These are phyloP conservation scores for Euphorbia lathyris DNA, from an alignment of 345 rosid species.

Conservation along the genomic window DNA sequence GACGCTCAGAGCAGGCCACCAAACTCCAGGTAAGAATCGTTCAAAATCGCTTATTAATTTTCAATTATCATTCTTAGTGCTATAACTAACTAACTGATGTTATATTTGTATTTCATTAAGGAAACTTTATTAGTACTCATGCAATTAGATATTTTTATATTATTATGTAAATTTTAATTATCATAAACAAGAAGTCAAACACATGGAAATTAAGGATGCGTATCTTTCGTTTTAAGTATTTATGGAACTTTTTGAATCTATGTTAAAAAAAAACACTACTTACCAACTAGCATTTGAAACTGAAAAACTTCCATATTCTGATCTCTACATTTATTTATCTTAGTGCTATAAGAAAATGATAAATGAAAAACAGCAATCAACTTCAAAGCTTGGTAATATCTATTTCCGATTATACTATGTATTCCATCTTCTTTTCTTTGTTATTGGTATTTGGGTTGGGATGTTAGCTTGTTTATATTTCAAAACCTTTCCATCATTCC, in stretches of 20 bases:
- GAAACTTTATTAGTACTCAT: too few relatives aligned
- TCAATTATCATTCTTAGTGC: too few relatives aligned
- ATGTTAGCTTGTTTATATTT: conserved; percentile 33
- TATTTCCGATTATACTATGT: conserved; percentile 14
- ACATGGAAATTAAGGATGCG: neutral
- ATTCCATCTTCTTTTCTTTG: conserved; percentile 25
- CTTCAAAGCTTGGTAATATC: conserved; percentile 13
- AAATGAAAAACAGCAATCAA: conserved; percentile 16
- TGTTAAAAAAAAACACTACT: neutral
- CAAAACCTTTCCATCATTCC: conserved; percentile 19
- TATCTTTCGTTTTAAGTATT: neutral
- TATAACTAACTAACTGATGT: too few relatives aligned
- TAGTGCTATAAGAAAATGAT: conserved; percentile 16
- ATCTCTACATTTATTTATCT: neutral
- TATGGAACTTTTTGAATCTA: neutral
- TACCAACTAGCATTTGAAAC: neutral
- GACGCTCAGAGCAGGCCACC: too few relatives aligned
- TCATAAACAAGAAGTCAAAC: neutral
- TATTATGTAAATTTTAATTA: neutral
- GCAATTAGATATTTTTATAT: too few relatives aligned
- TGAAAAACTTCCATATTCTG: neutral
- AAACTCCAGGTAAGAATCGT: too few relatives aligned
- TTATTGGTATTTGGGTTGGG: conserved; percentile 44
- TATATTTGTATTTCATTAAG: too few relatives aligned
- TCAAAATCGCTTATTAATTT: too few relatives aligned